Evolutionary conservation across 768 basidiomycete species (phyloP).

Genomic region (Piloderma croceum): DNA sequence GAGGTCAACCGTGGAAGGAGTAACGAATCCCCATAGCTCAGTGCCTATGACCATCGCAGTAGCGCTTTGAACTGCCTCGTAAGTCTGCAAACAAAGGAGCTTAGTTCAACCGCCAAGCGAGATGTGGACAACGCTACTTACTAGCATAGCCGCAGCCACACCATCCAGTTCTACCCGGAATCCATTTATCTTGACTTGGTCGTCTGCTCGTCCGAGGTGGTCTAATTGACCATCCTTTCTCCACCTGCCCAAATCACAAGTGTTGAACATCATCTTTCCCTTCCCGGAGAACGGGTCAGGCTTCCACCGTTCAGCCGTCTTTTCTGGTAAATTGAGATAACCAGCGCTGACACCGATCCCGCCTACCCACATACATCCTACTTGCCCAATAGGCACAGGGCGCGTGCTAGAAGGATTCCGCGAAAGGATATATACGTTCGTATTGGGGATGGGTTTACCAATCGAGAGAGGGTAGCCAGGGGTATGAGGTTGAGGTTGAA

Average conservation of each 20-base stretch:
- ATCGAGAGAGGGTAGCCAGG: constrained; percentile 39
- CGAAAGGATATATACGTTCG: constrained; percentile 36
- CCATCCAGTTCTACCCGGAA: constrained; percentile 64
- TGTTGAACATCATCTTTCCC: constrained; percentile 58
- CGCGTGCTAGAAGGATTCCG: constrained; percentile 23
- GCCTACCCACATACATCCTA: constrained; percentile 58
- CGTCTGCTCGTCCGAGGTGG: constrained; percentile 54
- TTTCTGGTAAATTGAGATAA: constrained; percentile 51
- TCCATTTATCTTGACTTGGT: constrained; percentile 63
- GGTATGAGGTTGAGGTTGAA: constrained; percentile 42
- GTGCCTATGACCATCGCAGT: constrained; percentile 46
- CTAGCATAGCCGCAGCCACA: constrained; percentile 54
- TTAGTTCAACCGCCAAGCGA: no score
- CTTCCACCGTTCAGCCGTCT: constrained; percentile 45
- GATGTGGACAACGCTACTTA: no score
- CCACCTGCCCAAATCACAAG: constrained; percentile 56
- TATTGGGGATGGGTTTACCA: constrained; percentile 52
- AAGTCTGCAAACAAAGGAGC: constrained; percentile 36
- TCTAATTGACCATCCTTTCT: constrained; percentile 47
- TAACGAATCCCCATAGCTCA: constrained; percentile 52
- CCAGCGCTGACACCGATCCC: constrained; percentile 52
- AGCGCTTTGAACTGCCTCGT: constrained; percentile 38
- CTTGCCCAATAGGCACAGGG: constrained; percentile 27
- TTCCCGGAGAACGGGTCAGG: constrained; percentile 45
- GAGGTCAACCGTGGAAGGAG: constrained; percentile 31